These are phyloP conservation scores for Selaginella moellendorffii DNA, from an alignment of 75 land plant genomes.

Conservation along the genomic window DNA sequence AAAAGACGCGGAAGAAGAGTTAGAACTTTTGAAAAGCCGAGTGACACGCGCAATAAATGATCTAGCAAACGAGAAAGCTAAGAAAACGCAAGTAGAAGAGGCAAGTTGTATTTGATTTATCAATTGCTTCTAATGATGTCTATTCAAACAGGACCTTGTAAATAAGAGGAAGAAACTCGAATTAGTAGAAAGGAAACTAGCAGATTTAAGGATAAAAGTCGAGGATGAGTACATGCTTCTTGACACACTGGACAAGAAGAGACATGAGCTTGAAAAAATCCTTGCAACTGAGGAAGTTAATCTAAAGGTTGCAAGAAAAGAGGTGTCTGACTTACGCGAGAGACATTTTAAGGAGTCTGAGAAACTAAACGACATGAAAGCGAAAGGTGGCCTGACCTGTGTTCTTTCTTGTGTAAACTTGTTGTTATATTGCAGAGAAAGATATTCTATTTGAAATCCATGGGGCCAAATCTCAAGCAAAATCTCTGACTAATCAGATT, in stretches of 20 bases:
- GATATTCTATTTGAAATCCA: conserved; percentile 21
- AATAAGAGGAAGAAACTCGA: conserved; percentile 14
- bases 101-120: neutral
- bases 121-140: neutral
- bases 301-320: conserved; percentile 20
- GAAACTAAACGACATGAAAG: conserved; percentile 13
- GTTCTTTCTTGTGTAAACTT: neutral
- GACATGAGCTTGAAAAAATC: conserved; percentile 21
- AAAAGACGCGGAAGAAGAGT: conserved; percentile 21
- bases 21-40: conserved; percentile 13
- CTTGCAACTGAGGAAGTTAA: conserved; percentile 20
- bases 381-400: conserved; percentile 16
- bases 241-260: conserved; percentile 27
- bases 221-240: conserved; percentile 25
- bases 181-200: conserved; percentile 11
- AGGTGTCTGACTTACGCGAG: conserved; percentile 15
- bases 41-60: conserved; percentile 11
- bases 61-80: conserved; percentile 9
- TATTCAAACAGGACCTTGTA: conserved; percentile 17
- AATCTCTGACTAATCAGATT: conserved; percentile 18
- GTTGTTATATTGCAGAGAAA: conserved; percentile 11
- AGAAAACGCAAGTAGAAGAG: conserved; percentile 17
- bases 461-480: conserved; percentile 26
- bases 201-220: conserved; percentile 11
- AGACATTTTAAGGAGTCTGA: conserved; percentile 19